Base-by-base conservation (phyloP, 257 asterid genomes). In the Scutellaria baicalensis region DNA sequence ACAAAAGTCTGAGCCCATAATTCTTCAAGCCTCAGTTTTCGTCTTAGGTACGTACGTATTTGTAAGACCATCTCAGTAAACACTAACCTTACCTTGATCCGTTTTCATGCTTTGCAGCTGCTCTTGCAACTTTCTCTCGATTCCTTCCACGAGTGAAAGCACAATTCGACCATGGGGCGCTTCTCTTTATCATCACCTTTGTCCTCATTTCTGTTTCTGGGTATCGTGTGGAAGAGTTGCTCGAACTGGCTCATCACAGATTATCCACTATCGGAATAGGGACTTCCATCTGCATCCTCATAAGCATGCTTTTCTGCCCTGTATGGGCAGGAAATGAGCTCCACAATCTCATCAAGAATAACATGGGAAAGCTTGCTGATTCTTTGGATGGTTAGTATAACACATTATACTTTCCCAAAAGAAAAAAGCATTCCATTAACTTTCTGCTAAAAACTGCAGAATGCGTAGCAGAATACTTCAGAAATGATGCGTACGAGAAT, bases 291-390 rank as follows among this genome's bases (percentile, higher is more conserved):
- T 87, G 94, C 79, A 59, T 89, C 71, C 6, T 82, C 40, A 79
- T 74, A 14, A 79, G 78, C 88, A 77, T 84, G 83, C 69, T 84
- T 43, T 60, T 87, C 52, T 76, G 79, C 64, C 92, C 96, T 6
- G 86, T 87, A 0, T 89, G 96, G 96, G 96, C 96, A 23, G 92
- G 94, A 50, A 72, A 60, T 10, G 90, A 89, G 73, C 89, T 89
- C 44, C 95, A 81, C 71, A 48, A 31, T 71, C 90, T 89, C 71
- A 72, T 84, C 71, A 72, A 23, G 51, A 79, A 36, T 36, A 87
- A 89, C 88, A 71, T 85, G 73, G 79, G 71, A 69, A 85, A 84
- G 59, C 83, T 89, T 56, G 94, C 96, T 40, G 90, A 84, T 81
- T 89, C 94, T 57, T 74, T 87, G 61, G 86, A 87, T 77, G 94